Evolutionary conservation across 139 green algal species (phyloP).

Genomic region (Coccomyxa sp.): DNA sequence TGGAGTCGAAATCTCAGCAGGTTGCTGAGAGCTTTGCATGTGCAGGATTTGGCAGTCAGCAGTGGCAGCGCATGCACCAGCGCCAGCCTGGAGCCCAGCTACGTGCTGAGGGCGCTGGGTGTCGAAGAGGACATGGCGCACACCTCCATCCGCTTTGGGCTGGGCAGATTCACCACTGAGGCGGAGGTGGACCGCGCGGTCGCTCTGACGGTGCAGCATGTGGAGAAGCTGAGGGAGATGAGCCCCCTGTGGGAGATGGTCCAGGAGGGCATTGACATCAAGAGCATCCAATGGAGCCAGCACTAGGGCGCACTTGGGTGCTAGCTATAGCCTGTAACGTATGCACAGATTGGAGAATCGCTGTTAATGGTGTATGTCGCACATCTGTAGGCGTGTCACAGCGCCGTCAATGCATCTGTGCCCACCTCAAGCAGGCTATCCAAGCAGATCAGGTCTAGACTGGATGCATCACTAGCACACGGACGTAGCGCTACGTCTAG

Average conservation of each 20-base stretch:
- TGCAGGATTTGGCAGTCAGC: slow-evolving; percentile 82
- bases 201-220: slow-evolving; percentile 79
- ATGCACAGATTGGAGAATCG: too few species aligned
- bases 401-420: background rate
- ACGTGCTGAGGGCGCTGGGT: slow-evolving; percentile 95
- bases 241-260: slow-evolving; percentile 98
- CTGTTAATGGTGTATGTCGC: too few species aligned
- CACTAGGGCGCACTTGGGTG: slow-evolving; percentile 43
- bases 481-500: background rate
- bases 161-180: slow-evolving; percentile 94
- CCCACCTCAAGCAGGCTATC: background rate
- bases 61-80: slow-evolving; percentile 91
- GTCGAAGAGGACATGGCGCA: slow-evolving; percentile 99
- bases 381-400: background rate
- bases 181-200: slow-evolving; percentile 85
- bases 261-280: slow-evolving; percentile 94
- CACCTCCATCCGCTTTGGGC: slow-evolving; percentile 84
- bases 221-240: slow-evolving; percentile 96
- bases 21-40: background rate
- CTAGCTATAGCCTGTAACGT: background rate
- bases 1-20: background rate
- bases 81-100: slow-evolving; percentile 92
- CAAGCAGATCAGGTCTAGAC: background rate
- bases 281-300: slow-evolving; percentile 95
- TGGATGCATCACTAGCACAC: background rate